Percentiles rank a stretch among this genome's conserved stretches.
Evolutionary conservation across 2,329 filamentous ascomycete species (phyloP).

Genomic region (Gremmenia infestans): DNA sequence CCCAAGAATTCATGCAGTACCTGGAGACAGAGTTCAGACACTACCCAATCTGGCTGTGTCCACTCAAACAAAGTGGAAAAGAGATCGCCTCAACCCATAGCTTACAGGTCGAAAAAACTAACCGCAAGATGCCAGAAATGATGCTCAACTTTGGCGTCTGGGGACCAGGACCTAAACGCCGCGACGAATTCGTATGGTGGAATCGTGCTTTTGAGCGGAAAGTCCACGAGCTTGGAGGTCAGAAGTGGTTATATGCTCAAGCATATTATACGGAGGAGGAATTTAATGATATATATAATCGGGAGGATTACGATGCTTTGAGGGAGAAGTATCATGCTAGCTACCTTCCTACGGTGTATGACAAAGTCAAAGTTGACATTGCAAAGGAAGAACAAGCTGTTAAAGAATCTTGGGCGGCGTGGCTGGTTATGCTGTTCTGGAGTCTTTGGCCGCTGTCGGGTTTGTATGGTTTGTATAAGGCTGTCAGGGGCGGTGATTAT

Average conservation of each 20-base stretch:
- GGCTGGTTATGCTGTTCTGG: constrained; percentile 27
- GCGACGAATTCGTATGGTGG: constrained; percentile 54
- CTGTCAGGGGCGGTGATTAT: constrained; percentile 25
- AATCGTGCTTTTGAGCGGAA: constrained; percentile 70
- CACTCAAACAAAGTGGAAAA: constrained; percentile 34
- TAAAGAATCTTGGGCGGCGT: constrained; percentile 31
- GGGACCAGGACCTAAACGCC: constrained; percentile 62
- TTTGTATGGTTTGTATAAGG: constrained; percentile 27
- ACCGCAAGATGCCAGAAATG: constrained; percentile 35
- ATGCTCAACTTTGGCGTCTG: constrained; percentile 69
- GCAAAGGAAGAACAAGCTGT: constrained; percentile 27
- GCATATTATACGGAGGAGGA: constrained; percentile 71
- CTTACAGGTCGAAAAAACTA: constrained; percentile 14
- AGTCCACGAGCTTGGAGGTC: constrained; percentile 63
- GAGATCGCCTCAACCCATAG: constrained; percentile 16
- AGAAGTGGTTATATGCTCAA: constrained; percentile 84
- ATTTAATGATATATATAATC: constrained; percentile 61
- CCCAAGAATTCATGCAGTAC: constrained; percentile 46
- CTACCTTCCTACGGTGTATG: constrained; percentile 64
- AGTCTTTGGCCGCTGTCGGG: constrained; percentile 29
- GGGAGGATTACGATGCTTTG: constrained; percentile 55
- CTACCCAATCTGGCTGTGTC: constrained; percentile 50
- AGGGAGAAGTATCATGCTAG: constrained; percentile 57
- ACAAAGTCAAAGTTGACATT: constrained; percentile 60
- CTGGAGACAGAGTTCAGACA: constrained; percentile 35